phyloP scores from a whole-genome alignment of 805 yeast genomes.

The Nakazawaea laoshanensis region DNA sequence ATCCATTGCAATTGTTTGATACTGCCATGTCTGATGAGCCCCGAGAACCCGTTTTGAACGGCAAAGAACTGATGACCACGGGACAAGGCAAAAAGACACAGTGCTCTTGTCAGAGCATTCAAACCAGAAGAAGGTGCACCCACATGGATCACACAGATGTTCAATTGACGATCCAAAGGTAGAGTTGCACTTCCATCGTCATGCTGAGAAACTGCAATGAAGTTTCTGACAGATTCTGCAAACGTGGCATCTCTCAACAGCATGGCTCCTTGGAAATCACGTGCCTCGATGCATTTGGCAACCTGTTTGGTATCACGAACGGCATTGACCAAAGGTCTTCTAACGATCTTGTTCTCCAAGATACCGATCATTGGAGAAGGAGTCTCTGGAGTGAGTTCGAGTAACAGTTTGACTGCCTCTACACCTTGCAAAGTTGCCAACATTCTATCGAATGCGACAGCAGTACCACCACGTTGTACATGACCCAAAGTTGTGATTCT shows the following conservation, averaged over 20 bases:
- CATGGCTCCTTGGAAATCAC: conserved; percentile 84
- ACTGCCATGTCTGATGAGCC: conserved; percentile 83
- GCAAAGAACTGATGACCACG: conserved; percentile 89
- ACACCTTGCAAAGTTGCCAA: conserved; percentile 96
- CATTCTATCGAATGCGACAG: conserved; percentile 89
- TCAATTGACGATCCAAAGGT: conserved; percentile 54
- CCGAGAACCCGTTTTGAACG: conserved; percentile 88
- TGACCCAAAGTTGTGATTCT: conserved; percentile 94
- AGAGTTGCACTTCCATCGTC: conserved; percentile 55
- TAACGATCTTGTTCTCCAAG: conserved; percentile 75
- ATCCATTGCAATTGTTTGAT: conserved; percentile 71
- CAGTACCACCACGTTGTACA: conserved; percentile 98
- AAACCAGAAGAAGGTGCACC: conserved; percentile 98
- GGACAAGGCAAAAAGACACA: conserved; percentile 79
- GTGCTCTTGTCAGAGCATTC: conserved; percentile 89
- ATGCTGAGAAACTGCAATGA: conserved; percentile 57
- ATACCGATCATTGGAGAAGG: conserved; percentile 95
- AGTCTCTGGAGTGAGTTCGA: conserved; percentile 78
- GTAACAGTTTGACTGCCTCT: conserved; percentile 90
- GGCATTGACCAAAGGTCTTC: conserved; percentile 84
- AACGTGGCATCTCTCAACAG: conserved; percentile 81
- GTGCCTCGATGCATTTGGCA: conserved; percentile 73
- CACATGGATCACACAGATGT: conserved; percentile 79
- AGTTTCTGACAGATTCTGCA: conserved; percentile 69
- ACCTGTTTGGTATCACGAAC: conserved; percentile 83